These are phyloP conservation scores for Rubroshorea leprosula DNA, from an alignment of 345 rosid species.

Conservation along the genomic window DNA sequence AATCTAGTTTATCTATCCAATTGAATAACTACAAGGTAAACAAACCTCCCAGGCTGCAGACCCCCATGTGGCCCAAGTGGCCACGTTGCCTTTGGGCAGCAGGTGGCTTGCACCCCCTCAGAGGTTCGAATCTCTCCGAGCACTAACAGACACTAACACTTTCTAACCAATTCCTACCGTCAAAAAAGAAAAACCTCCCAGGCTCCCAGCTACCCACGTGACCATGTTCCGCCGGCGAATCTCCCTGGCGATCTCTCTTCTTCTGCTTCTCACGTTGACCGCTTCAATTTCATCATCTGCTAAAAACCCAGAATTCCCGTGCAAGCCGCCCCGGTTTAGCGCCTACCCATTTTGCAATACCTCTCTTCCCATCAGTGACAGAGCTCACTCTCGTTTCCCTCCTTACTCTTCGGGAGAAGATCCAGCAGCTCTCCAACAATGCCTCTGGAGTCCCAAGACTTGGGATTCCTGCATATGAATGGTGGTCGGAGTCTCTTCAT, in stretches of 20 bases:
- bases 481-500: conserved; percentile 98
- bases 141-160: no score
- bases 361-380: conserved; percentile 39
- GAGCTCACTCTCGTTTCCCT: conserved; percentile 68
- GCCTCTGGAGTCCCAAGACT: conserved; percentile 69
- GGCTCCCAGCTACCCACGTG: neutral
- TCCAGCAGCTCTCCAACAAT: conserved; percentile 57
- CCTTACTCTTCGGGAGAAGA: conserved; percentile 71
- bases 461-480: conserved; percentile 75
- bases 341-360: conserved; percentile 60
- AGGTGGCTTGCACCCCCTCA: no score
- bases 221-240: conserved; percentile 10
- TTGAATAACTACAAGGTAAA: no score
- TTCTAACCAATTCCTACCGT: no score
- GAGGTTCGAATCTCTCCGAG: no score
- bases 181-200: neutral
- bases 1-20: no score
- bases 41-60: no score
- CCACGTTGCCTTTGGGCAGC: no score
- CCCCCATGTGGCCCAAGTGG: no score
- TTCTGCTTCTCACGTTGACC: conserved; percentile 2
- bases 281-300: conserved; percentile 8
- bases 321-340: conserved; percentile 45
- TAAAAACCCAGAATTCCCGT: conserved; percentile 40
- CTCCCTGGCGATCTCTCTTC: conserved; percentile 8